Percentiles rank a stretch among this genome's conserved stretches.
Conservation (phyloP, 306 rosid species). For the Mimosa pudica region DNA sequence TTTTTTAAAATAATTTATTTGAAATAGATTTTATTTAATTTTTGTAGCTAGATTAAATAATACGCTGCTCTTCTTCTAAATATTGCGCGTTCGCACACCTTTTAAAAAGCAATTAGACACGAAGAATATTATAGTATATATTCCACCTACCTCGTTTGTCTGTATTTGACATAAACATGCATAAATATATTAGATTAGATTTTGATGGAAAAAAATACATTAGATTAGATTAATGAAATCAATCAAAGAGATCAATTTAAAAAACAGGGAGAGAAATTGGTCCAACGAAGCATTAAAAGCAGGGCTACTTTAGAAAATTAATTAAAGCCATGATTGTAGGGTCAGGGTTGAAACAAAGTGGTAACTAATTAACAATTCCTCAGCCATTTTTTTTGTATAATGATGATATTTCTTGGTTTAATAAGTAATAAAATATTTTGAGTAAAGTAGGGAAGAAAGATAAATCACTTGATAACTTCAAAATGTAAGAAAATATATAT, state of each 20-base stretch:
- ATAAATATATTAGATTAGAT: neutral
- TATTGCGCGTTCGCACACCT: neutral
- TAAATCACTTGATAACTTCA: no score
- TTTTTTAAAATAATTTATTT: no score
- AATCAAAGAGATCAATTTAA: neutral
- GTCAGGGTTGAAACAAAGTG: neutral
- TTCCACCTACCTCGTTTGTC: neutral
- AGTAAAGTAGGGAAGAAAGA: no score
- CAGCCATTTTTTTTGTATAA: neutral
- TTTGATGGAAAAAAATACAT: no score
- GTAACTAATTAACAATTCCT: neutral
- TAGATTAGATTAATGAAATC: neutral
- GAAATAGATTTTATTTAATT: no score
- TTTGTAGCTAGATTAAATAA: no score
- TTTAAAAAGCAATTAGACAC: neutral
- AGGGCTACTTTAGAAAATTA: neutral
- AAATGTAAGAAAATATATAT: no score
- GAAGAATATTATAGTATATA: neutral
- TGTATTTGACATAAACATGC: neutral
- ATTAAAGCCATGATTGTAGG: conserved; percentile 43
- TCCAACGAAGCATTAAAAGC: conserved; percentile 20
- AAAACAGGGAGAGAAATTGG: neutral
- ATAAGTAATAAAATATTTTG: no score
- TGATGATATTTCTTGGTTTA: neutral
- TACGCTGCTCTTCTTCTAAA: no score